These are phyloP conservation scores for Neurospora sp. DNA, from an alignment of 495 filamentous ascomycete genomes.

Conservation along the genomic window DNA sequence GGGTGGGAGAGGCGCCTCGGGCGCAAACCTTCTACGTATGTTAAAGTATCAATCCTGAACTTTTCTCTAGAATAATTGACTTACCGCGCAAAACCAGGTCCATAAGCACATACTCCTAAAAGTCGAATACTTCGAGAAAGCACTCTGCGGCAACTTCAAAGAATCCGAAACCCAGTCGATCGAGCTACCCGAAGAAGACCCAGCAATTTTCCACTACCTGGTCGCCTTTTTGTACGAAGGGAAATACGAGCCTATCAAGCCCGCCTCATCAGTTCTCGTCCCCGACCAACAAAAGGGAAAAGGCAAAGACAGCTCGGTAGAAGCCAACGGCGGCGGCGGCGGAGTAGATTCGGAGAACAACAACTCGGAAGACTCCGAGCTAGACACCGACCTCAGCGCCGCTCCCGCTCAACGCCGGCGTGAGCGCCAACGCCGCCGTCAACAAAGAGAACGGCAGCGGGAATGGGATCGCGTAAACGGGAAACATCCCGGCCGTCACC, in stretches of 20 bases:
- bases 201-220: constrained; percentile 39
- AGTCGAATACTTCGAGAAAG: constrained; percentile 35
- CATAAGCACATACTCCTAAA: constrained; percentile 33
- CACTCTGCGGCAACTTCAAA: constrained; percentile 30
- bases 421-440: constrained; percentile 24
- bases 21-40: constrained; percentile 32
- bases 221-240: constrained; percentile 40
- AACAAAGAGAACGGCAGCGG: constrained; percentile 24
- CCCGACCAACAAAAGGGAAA: constrained; percentile 30
- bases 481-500: constrained; percentile 32
- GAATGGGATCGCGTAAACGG: constrained; percentile 27
- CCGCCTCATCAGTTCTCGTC: constrained; percentile 26
- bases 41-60: not conserved
- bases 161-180: constrained; percentile 33
- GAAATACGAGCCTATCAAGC: constrained; percentile 34
- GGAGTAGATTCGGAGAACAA: constrained; percentile 23
- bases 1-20: constrained; percentile 25
- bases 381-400: constrained; percentile 25
- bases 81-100: constrained; percentile 13
- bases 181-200: constrained; percentile 38
- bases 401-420: constrained; percentile 20
- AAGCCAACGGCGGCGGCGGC: constrained; percentile 5
- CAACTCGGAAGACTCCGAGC: constrained; percentile 16
- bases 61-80: not conserved
- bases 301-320: constrained; percentile 11